A percentile compares a stretch with the other conserved stretches of the same genome.
phyloP scores from a whole-genome alignment of 495 filamentous ascomycete species.

The Ramalina intermedia region DNA sequence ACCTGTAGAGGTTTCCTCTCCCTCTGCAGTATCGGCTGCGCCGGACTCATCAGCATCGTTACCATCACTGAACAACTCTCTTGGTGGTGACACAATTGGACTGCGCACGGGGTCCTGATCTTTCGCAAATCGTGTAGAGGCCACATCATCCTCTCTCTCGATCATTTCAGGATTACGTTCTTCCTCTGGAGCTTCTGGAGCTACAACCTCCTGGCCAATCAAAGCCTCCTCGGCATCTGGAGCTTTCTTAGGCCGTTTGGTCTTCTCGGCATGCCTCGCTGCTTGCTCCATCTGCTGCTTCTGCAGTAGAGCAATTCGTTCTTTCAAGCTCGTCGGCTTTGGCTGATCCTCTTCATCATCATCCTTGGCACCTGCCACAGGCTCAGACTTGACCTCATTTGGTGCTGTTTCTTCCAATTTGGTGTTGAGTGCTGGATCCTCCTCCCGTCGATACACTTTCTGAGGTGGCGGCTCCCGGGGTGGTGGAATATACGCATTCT shows the following conservation, averaged over 20 bases:
- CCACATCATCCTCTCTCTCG: slow-evolving; percentile 45
- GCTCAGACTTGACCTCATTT: slow-evolving; percentile 40
- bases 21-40: slow-evolving; percentile 73
- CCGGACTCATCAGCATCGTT: slow-evolving; percentile 87
- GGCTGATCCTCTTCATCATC: slow-evolving; percentile 58
- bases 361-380: slow-evolving; percentile 40
- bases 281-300: slow-evolving; percentile 86
- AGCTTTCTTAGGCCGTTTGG: slow-evolving; percentile 66
- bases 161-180: slow-evolving; percentile 36
- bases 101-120: slow-evolving; percentile 28
- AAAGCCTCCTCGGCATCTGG: slow-evolving; percentile 38
- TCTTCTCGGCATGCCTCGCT: slow-evolving; percentile 59
- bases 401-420: slow-evolving; percentile 39
- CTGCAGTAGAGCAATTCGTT: slow-evolving; percentile 83
- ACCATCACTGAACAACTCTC: slow-evolving; percentile 53
- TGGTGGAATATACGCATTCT: slow-evolving; percentile 77
- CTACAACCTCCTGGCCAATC: slow-evolving; percentile 21
- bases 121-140: slow-evolving; percentile 37
- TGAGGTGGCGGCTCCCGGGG: slow-evolving; percentile 48
- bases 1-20: slow-evolving; percentile 58
- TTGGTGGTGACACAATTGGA: slow-evolving; percentile 30
- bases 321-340: slow-evolving; percentile 84
- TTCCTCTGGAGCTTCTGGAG: slow-evolving; percentile 26
- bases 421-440: slow-evolving; percentile 70
- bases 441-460: slow-evolving; percentile 74